Evolutionary conservation across 768 basidiomycete species (phyloP), one percentile per base, ranked within the genome.

Genomic region (Mycena kentingensis): DNA sequence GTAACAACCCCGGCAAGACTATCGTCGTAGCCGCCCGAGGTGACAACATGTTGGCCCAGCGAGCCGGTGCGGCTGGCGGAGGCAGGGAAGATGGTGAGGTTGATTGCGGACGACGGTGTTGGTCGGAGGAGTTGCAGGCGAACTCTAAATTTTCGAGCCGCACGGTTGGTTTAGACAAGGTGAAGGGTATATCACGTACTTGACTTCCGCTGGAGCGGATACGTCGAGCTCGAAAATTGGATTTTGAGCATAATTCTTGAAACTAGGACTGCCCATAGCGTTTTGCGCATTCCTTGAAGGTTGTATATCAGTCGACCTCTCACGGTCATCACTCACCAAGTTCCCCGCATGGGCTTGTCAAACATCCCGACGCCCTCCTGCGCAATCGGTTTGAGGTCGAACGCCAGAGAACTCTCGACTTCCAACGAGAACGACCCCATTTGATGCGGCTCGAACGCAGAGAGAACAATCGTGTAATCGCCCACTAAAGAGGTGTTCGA

Each of bases 301-400:
- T 36, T 32, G 28, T 26, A 28, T 22, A 26, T 47, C 15, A 34
- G 21, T 25, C 19, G 19, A 21, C 26, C 37, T 24, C 42, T 27
- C 8, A 46, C 28, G 29, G 2, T 60, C 6, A 7, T 1, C 16
- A 66, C 81, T 46, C 55, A 90, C 95, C 95, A 98, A 32, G 75
- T 70, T 3, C 91, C 93, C n/a, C 73, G 78, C 2, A 87, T 60
- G 0, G 75, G 64, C 59, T 89, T 87, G 19, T 70, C 71, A 65
- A 87, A 96, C 93, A 97, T 91, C 0, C 94, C 95, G 0, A 93
- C 91, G 0, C 93, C 94, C 71, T 98, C 96, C 51, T 86, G 82
- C 0, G 86, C 83, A 21, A 97, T 87, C 0, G 81, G 59, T 43
- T 72, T 72, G 21, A 97, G 55, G 16, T 85, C 81, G 46, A 94